phyloP scores from a whole-genome alignment of 306 rosid genomes.

The Betula pendula region DNA sequence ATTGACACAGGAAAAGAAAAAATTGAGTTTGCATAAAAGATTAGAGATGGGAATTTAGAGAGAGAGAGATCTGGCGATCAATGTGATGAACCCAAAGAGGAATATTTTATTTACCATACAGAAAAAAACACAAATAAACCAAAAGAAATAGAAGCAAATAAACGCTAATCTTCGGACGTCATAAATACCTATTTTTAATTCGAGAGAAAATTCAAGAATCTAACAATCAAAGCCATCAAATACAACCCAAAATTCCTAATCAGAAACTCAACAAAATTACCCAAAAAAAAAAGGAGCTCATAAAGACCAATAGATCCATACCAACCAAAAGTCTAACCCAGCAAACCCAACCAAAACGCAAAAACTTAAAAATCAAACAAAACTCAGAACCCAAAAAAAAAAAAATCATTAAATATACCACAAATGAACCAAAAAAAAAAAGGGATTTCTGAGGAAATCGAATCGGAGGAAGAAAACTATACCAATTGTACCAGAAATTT shows the following conservation, averaged over 20 bases:
- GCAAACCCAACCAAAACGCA: slow-evolving; percentile 37
- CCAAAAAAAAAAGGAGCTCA: not conserved
- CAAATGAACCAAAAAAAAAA: not conserved
- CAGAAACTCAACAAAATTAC: not conserved
- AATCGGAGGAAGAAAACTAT: slow-evolving; percentile 23
- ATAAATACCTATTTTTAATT: slow-evolving; percentile 14
- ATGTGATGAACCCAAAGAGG: slow-evolving; percentile 7
- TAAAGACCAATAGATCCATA: slow-evolving; percentile 29
- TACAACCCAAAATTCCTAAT: slow-evolving; percentile 11
- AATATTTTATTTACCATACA: slow-evolving; percentile 9
- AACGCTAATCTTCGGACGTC: slow-evolving; percentile 9
- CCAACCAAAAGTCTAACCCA: slow-evolving; percentile 7
- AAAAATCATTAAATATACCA: slow-evolving; percentile 6
- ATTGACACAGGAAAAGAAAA: not conserved
- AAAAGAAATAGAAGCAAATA: slow-evolving; percentile 7
- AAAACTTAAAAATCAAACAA: slow-evolving; percentile 15
- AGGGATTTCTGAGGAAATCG: not conserved
- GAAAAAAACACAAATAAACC: slow-evolving; percentile 1
- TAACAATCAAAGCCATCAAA: slow-evolving; percentile 18
- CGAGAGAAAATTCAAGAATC: slow-evolving; percentile 21
- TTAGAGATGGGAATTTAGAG: not conserved
- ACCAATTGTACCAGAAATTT: slow-evolving; percentile 31
- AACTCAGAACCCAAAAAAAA: not conserved
- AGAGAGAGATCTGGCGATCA: not conserved
- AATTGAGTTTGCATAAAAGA: not conserved